Evolutionary conservation across 140 eudicot genomes (phyloP).

Genomic region (Erigeron philadelphicus): DNA sequence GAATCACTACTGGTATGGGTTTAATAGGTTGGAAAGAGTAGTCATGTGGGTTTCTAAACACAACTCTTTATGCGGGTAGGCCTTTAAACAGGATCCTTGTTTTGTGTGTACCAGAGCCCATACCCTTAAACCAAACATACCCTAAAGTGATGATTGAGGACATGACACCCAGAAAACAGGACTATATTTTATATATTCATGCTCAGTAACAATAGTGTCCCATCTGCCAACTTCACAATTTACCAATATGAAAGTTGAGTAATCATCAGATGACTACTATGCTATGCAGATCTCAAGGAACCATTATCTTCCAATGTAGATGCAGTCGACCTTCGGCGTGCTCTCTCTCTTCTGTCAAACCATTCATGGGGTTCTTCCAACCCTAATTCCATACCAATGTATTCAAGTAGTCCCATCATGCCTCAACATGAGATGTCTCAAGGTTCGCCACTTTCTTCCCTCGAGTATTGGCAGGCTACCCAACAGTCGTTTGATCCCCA

Average conservation of each 20-base stretch:
- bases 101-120: not conserved
- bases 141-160: too few relatives aligned
- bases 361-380: conserved; percentile 57
- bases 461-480: conserved; percentile 52
- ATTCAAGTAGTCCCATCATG: conserved; percentile 28
- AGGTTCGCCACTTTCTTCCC: conserved; percentile 40
- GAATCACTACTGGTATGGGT: not conserved
- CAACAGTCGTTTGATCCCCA: conserved; percentile 32
- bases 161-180: not conserved
- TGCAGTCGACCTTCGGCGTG: conserved; percentile 63
- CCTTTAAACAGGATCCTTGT: not conserved
- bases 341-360: conserved; percentile 99
- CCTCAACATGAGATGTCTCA: conserved; percentile 39
- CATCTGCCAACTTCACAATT: not conserved
- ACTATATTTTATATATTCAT: not conserved
- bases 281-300: conserved; percentile 37
- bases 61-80: not conserved
- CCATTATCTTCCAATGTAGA: conserved; percentile 37
- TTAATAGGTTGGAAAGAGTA: not conserved
- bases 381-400: conserved; percentile 29
- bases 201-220: not conserved
- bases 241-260: not conserved
- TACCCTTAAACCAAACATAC: not conserved
- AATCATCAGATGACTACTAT: not conserved
- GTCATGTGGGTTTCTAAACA: not conserved